phyloP scores from a whole-genome alignment of 2,329 filamentous ascomycete genomes.

The Pseudopithomyces chartarum region DNA sequence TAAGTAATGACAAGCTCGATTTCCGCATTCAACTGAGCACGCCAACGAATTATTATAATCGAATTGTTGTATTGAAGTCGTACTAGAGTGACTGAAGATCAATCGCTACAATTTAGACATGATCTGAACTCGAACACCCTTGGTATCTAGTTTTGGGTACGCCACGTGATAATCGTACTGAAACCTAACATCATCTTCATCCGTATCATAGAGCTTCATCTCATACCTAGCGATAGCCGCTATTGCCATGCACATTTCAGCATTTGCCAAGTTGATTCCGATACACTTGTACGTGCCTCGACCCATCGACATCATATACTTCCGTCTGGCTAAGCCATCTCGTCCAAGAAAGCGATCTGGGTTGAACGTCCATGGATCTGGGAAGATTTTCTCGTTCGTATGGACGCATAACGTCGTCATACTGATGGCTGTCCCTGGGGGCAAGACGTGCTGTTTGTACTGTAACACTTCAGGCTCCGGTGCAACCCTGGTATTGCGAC shows the following conservation, averaged over 20 bases:
- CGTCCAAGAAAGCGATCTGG: conserved; percentile 30
- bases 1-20: too few species aligned
- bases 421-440: too few species aligned
- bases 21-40: too few species aligned
- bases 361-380: conserved; percentile 8
- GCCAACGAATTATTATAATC: too few species aligned
- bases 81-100: too few species aligned
- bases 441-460: too few species aligned
- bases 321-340: neutral
- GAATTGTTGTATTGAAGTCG: too few species aligned
- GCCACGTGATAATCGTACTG: neutral
- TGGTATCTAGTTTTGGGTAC: neutral
- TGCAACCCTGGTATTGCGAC: conserved; percentile 17
- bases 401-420: too few species aligned
- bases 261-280: conserved; percentile 7
- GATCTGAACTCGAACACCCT: neutral
- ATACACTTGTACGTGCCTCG: conserved; percentile 4
- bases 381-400: too few species aligned
- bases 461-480: too few species aligned
- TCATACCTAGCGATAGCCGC: conserved; percentile 2
- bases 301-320: conserved; percentile 4
- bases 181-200: neutral
- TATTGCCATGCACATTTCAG: conserved; percentile 6
- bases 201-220: conserved; percentile 4
- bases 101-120: too few species aligned